Percentiles rank a stretch among this genome's conserved stretches.
phyloP scores from a whole-genome alignment of 2,329 filamentous ascomycete genomes.

The Trichoderma simmonsii region DNA sequence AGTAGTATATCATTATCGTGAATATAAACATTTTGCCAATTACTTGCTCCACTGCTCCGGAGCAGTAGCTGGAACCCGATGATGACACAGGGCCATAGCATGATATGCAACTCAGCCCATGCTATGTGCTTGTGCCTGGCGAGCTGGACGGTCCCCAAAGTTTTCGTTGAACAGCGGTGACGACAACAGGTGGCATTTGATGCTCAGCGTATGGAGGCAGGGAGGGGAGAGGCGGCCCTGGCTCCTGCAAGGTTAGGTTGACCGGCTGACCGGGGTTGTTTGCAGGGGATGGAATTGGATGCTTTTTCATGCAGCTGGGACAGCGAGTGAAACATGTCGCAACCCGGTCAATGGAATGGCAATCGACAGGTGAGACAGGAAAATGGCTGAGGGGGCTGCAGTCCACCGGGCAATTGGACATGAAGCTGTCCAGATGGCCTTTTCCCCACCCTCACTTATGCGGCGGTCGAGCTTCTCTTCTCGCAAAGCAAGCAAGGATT shows the following conservation, averaged over 20 bases:
- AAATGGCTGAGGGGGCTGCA: background rate
- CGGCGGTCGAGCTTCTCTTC: background rate
- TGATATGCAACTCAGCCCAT: background rate
- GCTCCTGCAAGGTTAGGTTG: conserved; percentile 14
- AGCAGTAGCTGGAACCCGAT: background rate
- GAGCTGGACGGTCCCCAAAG: background rate
- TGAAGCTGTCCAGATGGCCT: background rate
- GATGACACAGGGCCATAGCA: background rate
- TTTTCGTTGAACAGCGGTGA: conserved; percentile 7
- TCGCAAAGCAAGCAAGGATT: background rate
- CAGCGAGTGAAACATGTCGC: conserved; percentile 14
- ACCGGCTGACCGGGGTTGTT: conserved; percentile 11
- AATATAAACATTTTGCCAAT: background rate
- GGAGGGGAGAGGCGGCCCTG: conserved; percentile 10
- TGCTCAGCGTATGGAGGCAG: conserved; percentile 5
- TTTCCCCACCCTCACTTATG: background rate
- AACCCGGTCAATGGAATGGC: background rate
- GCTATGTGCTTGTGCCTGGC: conserved; percentile 7
- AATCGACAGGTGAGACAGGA: conserved; percentile 1
- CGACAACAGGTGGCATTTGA: background rate
- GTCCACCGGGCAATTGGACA: background rate
- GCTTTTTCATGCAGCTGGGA: conserved; percentile 12
- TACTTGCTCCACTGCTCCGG: background rate
- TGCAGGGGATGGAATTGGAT: conserved; percentile 16
- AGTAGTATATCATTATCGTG: background rate